Conservation (phyloP, 352 stramenopile genomes). For the Globisporangium barbulae region DNA sequence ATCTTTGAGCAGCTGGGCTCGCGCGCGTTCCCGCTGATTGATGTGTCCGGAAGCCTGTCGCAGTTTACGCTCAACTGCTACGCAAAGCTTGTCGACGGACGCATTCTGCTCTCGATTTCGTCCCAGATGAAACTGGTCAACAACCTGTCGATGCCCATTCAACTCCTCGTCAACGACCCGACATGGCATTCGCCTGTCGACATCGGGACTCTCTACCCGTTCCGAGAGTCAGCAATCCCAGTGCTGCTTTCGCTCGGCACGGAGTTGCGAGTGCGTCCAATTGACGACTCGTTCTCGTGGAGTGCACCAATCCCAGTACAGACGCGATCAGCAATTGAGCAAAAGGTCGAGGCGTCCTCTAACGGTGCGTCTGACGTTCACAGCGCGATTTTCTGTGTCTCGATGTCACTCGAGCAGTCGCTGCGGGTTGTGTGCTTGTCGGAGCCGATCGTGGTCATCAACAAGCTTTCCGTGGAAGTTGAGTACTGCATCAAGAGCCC, state of each 20-base stretch:
- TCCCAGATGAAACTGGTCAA: conserved; percentile 80
- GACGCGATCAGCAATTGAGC: conserved; percentile 48
- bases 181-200: conserved; percentile 70
- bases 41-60: conserved; percentile 44
- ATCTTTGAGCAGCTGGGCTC: conserved; percentile 76
- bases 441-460: conserved; percentile 73
- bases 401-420: conserved; percentile 62
- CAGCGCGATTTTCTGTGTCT: conserved; percentile 66
- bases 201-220: conserved; percentile 55
- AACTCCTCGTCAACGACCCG: conserved; percentile 80
- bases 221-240: conserved; percentile 63
- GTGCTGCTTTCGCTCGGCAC: conserved; percentile 65
- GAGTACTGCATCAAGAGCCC: conserved; percentile 51
- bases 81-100: conserved; percentile 68
- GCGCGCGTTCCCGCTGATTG: conserved; percentile 60
- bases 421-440: conserved; percentile 58
- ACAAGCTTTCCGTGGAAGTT: conserved; percentile 74
- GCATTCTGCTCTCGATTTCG: conserved; percentile 74
- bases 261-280: conserved; percentile 62
- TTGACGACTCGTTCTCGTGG: conserved; percentile 55
- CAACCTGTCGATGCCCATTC: conserved; percentile 59
- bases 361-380: conserved; percentile 17
- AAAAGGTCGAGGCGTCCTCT: conserved; percentile 60
- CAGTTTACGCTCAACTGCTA: conserved; percentile 62
- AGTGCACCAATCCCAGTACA: conserved; percentile 78